Evolutionary conservation across 257 asterid species (phyloP).

Genomic region (Anisodus tanguticus): DNA sequence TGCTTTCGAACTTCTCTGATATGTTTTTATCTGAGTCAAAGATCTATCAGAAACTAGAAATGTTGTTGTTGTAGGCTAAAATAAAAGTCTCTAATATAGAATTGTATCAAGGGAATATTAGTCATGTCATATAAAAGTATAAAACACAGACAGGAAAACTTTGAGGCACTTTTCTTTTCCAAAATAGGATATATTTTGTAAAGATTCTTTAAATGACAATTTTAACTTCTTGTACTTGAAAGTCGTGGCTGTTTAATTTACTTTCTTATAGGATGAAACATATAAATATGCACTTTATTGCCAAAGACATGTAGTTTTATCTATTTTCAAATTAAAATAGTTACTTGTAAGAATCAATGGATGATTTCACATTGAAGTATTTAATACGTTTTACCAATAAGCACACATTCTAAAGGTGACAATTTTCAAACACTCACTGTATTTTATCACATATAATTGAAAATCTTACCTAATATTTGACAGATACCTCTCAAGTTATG

Average conservation of each 20-base stretch:
- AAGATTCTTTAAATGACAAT: conserved; percentile 17
- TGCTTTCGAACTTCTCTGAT: too few relatives aligned
- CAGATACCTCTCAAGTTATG: not conserved
- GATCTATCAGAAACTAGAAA: too few relatives aligned
- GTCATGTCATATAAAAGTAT: not conserved
- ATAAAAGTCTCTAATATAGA: not conserved
- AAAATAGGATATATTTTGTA: not conserved
- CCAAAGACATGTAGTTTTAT: not conserved
- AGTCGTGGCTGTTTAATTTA: not conserved
- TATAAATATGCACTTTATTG: not conserved
- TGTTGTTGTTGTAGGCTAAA: too few relatives aligned
- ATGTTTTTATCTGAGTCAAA: too few relatives aligned
- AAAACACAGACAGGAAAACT: not conserved
- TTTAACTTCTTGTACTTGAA: not conserved
- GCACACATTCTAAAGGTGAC: too few relatives aligned
- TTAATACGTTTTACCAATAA: not conserved
- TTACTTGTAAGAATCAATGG: not conserved
- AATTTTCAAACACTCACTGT: too few relatives aligned
- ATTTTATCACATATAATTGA: too few relatives aligned
- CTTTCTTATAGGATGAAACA: not conserved
- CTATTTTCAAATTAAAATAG: not conserved
- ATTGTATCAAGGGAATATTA: not conserved
- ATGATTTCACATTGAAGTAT: not conserved
- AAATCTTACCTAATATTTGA: not conserved
- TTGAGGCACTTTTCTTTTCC: not conserved